phyloP scores from a whole-genome alignment of 2,329 filamentous ascomycete genomes.

The Diaporthe batatas region DNA sequence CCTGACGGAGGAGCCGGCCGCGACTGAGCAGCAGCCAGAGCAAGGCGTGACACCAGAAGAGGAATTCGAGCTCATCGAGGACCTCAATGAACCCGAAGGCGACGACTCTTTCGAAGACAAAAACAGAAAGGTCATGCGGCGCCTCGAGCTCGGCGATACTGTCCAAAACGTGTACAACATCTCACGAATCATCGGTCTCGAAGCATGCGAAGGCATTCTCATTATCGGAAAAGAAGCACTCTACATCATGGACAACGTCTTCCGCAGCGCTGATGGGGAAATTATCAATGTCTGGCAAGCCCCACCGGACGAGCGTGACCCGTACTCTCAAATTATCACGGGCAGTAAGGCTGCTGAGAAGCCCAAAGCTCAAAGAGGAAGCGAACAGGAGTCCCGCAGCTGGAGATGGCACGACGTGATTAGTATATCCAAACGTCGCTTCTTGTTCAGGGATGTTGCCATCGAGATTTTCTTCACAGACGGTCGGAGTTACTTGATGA shows the following conservation, averaged over 20 bases:
- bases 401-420: slow-evolving; percentile 97
- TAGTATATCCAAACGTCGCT: slow-evolving; percentile 94
- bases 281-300: slow-evolving; percentile 98
- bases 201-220: slow-evolving; percentile 92
- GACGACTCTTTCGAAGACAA: slow-evolving; percentile 92
- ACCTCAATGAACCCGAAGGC: slow-evolving; percentile 85
- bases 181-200: slow-evolving; percentile 91
- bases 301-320: slow-evolving; percentile 90
- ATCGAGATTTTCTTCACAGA: slow-evolving; percentile 99
- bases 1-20: slow-evolving; percentile 45
- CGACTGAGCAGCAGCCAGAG: slow-evolving; percentile 47
- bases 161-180: slow-evolving; percentile 97
- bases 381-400: slow-evolving; percentile 85
- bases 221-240: slow-evolving; percentile 93
- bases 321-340: slow-evolving; percentile 94
- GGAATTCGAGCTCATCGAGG: slow-evolving; percentile 95
- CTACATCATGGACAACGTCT: slow-evolving; percentile 97
- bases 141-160: slow-evolving; percentile 88
- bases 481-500: slow-evolving; percentile 93
- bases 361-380: slow-evolving; percentile 61
- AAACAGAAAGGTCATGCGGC: slow-evolving; percentile 97
- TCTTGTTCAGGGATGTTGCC: slow-evolving; percentile 94
- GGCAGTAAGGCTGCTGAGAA: slow-evolving; percentile 74
- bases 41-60: slow-evolving; percentile 74
- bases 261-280: slow-evolving; percentile 93